These are phyloP conservation scores for Phaeosphaeriaceae sp. DNA, from an alignment of 2,329 filamentous ascomycete species.

Conservation along the genomic window DNA sequence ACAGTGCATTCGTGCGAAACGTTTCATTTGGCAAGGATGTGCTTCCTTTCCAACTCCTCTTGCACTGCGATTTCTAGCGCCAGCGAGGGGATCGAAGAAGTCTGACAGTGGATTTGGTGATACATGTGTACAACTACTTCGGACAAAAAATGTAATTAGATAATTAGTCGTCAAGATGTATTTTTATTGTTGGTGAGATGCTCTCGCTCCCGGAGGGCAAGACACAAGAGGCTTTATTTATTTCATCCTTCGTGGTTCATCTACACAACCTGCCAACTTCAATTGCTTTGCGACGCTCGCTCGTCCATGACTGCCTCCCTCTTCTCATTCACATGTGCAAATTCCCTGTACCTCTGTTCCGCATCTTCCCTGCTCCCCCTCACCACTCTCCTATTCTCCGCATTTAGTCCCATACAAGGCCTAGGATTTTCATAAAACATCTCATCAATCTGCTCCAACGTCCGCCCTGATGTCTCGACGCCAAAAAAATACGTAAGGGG, in stretches of 20 bases:
- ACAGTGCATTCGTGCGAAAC: too few species aligned
- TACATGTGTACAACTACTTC: too few species aligned
- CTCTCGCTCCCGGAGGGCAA: too few species aligned
- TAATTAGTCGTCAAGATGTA: too few species aligned
- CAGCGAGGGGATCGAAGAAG: too few species aligned
- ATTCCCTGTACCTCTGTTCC: slow-evolving; percentile 26
- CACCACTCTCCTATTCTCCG: slow-evolving; percentile 30
- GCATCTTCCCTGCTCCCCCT: slow-evolving; percentile 26
- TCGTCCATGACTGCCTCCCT: slow-evolving; percentile 6
- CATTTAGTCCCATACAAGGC: slow-evolving; percentile 40
- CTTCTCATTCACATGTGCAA: slow-evolving; percentile 22
- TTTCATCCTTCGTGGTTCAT: background rate
- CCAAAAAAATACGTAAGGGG: slow-evolving; percentile 53
- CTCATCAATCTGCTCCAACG: slow-evolving; percentile 34
- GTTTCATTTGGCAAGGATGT: too few species aligned
- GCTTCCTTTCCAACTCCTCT: too few species aligned
- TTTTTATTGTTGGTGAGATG: too few species aligned
- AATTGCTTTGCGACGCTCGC: slow-evolving; percentile 6
- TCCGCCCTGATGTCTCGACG: slow-evolving; percentile 33
- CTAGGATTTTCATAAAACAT: slow-evolving; percentile 43
- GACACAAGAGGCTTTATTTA: background rate
- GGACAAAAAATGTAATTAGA: too few species aligned
- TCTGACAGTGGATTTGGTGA: too few species aligned
- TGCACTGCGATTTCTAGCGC: too few species aligned
- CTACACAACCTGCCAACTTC: too few species aligned